Evolutionary conservation across 2,329 filamentous ascomycete species (phyloP), one percentile per base, ranked within the genome.

Genomic region (Aschersonia sp.): DNA sequence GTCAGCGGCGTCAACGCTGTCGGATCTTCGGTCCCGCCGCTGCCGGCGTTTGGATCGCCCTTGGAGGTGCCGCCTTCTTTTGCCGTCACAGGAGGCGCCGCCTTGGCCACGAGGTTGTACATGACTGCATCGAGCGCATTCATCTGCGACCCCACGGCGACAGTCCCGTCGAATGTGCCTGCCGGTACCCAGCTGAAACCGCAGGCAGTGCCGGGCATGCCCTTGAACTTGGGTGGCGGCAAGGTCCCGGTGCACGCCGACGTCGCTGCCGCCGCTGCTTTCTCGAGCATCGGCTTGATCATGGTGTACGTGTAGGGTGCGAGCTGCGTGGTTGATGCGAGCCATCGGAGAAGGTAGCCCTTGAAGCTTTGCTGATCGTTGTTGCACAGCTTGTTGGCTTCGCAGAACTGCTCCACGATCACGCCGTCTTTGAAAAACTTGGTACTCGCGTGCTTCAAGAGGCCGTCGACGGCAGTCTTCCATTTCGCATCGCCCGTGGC

Each of bases 281-380:
- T 60, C 32, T 62, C 59, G 43, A 84, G 61, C n/a, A 78, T 63
- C 4, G 70, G 67, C 55, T 68, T 66, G 51, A 82, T 73, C 4
- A 58, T 63, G 45, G 69, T 62, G 50, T 63, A 66, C 1, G 72
- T 75, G 52, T 70, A 68, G 1, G 78, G 74, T 1, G 73, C 77
- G 56, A 82, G 59, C 58, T 75, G 71, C 5, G 71, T 64, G 2
- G 76, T 73, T 20, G 66, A 67, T 1, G 77, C 72, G 59, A 82
- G 64, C 77, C 82, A 89, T 43, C 84, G 80, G 30, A 77, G 65
- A 30, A 87, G 69, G 61, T 86, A 88, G 9, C 81, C 84, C 65
- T 89, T 89, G 77, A 88, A 89, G 45, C 74, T 79, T 56, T 75
- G 74, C 65, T 88, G 82, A 61, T 89, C 84, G 52, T 72, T 72